Evolutionary conservation across 202 grass and related monocot species (phyloP).

Genomic region (Eragrostis tef): DNA sequence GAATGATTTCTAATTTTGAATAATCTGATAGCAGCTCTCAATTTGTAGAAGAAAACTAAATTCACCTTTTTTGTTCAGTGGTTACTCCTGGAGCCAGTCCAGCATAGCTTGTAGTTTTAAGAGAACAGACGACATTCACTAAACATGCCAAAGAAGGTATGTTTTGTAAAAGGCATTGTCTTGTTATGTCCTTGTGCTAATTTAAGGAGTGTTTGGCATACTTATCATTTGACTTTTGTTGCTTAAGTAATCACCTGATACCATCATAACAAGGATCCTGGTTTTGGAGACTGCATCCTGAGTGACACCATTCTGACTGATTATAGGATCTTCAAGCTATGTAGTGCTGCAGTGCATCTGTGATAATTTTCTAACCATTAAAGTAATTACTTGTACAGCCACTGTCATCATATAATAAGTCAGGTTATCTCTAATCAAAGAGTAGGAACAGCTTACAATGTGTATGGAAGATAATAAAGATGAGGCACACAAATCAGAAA

Average conservation of each 20-base stretch:
- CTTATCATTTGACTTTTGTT: neutral
- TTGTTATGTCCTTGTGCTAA: neutral
- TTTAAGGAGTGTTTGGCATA: neutral
- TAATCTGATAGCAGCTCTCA: neutral
- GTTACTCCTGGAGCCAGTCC: conserved; percentile 29
- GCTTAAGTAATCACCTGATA: neutral
- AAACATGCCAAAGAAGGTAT: conserved; percentile 29
- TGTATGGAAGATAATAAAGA: conserved; percentile 36
- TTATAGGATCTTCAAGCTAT: conserved; percentile 2
- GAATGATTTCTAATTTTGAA: conserved; percentile 54
- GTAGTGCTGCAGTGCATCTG: neutral
- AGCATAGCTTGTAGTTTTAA: conserved; percentile 17
- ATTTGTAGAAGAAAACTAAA: neutral
- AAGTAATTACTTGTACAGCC: conserved; percentile 24
- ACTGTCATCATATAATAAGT: conserved; percentile 43
- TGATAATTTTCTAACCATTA: neutral
- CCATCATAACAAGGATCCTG: neutral
- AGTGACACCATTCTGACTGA: conserved; percentile 37
- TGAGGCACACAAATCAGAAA: conserved; percentile 43
- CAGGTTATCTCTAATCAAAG: conserved; percentile 28
- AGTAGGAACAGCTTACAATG: conserved; percentile 35
- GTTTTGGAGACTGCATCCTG: conserved; percentile 37
- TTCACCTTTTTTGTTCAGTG: neutral
- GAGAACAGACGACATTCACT: conserved; percentile 3
- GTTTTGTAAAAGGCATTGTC: neutral